Evolutionary conservation across 2,329 filamentous ascomycete genomes (phyloP).

Genomic region (Sporothrix protearum): DNA sequence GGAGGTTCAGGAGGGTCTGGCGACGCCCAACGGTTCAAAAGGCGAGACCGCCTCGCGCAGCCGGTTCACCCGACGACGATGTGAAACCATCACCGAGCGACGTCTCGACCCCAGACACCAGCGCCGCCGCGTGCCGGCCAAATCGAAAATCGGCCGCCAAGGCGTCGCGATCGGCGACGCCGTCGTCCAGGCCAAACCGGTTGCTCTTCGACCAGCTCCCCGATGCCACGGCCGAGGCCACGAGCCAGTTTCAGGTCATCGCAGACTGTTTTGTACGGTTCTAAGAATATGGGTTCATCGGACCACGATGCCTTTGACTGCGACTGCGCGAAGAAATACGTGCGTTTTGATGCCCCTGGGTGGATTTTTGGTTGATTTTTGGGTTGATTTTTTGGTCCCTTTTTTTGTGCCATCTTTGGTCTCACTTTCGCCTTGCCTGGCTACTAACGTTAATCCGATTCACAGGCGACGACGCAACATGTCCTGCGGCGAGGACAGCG

Average conservation of each 20-base stretch:
- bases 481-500: constrained; percentile 92
- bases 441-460: constrained; percentile 25
- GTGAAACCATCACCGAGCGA: constrained; percentile 40
- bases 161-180: constrained; percentile 53
- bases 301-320: constrained; percentile 90
- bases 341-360: constrained; percentile 50
- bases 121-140: constrained; percentile 61
- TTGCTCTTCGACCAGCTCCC: constrained; percentile 68
- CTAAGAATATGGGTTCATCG: constrained; percentile 85
- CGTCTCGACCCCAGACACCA: constrained; percentile 46
- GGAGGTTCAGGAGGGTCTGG: constrained; percentile 29
- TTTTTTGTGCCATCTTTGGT: too few relatives aligned
- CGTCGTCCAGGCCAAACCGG: constrained; percentile 37
- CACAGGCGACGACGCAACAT: constrained; percentile 63
- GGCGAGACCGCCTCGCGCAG: constrained; percentile 41
- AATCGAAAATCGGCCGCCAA: constrained; percentile 68
- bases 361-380: background rate
- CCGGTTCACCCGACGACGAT: constrained; percentile 43
- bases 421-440: background rate
- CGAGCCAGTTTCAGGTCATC: constrained; percentile 73
- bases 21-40: constrained; percentile 42
- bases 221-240: constrained; percentile 74
- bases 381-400: too few relatives aligned
- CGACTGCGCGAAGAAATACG: constrained; percentile 94
- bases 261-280: constrained; percentile 81